phyloP scores from a whole-genome alignment of 2,329 filamentous ascomycete species.

The Fusarium duplospermum region DNA sequence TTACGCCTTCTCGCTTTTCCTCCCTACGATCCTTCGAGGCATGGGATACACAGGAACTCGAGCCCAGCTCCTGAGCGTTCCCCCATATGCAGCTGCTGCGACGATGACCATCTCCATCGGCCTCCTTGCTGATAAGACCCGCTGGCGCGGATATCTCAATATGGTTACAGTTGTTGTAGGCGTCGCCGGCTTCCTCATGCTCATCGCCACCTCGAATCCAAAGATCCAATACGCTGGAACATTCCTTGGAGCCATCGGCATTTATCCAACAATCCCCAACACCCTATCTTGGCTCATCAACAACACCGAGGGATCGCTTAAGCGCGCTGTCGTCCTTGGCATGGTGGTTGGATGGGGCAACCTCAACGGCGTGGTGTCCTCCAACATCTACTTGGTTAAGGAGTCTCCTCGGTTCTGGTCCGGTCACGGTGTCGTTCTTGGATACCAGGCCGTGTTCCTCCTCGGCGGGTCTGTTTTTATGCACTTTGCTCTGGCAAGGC shows the following conservation, averaged over 20 bases:
- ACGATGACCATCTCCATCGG: conserved; percentile 72
- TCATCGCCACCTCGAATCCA: conserved; percentile 65
- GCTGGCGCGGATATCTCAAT: conserved; percentile 74
- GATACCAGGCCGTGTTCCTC: conserved; percentile 72
- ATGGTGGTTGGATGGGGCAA: conserved; percentile 85
- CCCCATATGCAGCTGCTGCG: conserved; percentile 70
- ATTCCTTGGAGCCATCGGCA: conserved; percentile 72
- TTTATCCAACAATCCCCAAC: conserved; percentile 78
- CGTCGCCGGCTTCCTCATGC: conserved; percentile 74
- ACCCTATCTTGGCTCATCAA: conserved; percentile 79
- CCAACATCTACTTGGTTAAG: conserved; percentile 69
- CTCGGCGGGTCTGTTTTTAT: conserved; percentile 73
- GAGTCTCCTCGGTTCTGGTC: conserved; percentile 48
- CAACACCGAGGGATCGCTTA: conserved; percentile 70
- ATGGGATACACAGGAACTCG: conserved; percentile 51
- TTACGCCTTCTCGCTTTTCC: conserved; percentile 65
- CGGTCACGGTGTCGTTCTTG: conserved; percentile 73
- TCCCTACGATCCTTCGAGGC: conserved; percentile 66
- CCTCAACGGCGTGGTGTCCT: conserved; percentile 72
- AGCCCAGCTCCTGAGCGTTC: conserved; percentile 68
- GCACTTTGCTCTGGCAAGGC: conserved; percentile 65
- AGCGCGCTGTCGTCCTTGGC: conserved; percentile 78
- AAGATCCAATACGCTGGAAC: conserved; percentile 74
- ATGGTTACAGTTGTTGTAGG: conserved; percentile 71
- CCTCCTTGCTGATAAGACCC: conserved; percentile 73